Percentiles rank a stretch among this genome's conserved stretches.
Conservation (phyloP, 495 filamentous ascomycete species). For the Penicillium pancosmium region DNA sequence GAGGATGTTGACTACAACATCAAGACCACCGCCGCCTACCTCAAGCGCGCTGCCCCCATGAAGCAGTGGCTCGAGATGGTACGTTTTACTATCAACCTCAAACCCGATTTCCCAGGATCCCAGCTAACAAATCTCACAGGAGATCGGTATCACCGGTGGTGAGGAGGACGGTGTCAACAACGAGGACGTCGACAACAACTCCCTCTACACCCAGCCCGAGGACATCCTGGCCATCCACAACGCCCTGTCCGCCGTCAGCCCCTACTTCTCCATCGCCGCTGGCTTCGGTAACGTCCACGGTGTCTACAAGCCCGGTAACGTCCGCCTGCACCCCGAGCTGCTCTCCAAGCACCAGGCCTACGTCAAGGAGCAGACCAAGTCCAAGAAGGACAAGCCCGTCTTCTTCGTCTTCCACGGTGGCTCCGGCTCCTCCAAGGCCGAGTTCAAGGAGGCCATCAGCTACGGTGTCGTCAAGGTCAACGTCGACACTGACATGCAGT, state of each 20-base stretch:
- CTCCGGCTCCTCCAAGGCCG: slow-evolving; percentile 83
- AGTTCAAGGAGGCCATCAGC: slow-evolving; percentile 83
- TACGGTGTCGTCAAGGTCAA: slow-evolving; percentile 98
- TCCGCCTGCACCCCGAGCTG: slow-evolving; percentile 91
- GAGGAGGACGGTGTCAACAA: slow-evolving; percentile 87
- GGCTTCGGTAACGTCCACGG: slow-evolving; percentile 99
- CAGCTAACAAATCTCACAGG: slow-evolving; percentile 43
- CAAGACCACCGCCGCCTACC: slow-evolving; percentile 82
- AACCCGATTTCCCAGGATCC: neutral
- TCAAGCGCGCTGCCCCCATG: slow-evolving; percentile 89
- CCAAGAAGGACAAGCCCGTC: slow-evolving; percentile 81
- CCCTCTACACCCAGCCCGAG: slow-evolving; percentile 96
- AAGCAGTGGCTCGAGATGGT: slow-evolving; percentile 99
- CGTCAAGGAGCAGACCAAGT: slow-evolving; percentile 72
- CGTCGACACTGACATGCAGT: slow-evolving; percentile 75
- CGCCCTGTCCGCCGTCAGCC: slow-evolving; percentile 76
- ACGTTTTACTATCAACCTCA: slow-evolving; percentile 25
- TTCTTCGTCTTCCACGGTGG: slow-evolving; percentile 99
- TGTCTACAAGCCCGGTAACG: slow-evolving; percentile 98
- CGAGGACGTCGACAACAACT: slow-evolving; percentile 85
- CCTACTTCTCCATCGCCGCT: slow-evolving; percentile 96
- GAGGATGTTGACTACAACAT: slow-evolving; percentile 91
- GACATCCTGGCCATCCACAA: slow-evolving; percentile 90
- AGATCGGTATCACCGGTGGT: slow-evolving; percentile 92
- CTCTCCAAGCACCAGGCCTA: slow-evolving; percentile 92